Evolutionary conservation across 163 green algal genomes (phyloP).

Genomic region (Prototheca wickerhamii): DNA sequence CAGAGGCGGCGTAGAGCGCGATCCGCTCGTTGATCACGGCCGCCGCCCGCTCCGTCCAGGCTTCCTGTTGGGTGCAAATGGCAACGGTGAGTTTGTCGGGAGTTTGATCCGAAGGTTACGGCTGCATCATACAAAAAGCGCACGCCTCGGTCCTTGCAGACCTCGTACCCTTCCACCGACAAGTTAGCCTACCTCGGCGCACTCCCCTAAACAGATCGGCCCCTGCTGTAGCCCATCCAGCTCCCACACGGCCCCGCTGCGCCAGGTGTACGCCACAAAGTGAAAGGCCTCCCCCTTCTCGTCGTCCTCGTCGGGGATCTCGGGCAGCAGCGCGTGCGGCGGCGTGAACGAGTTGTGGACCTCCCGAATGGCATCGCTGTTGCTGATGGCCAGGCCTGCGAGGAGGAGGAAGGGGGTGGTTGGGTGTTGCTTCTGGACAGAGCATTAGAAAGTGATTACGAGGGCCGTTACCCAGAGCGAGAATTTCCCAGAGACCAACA

Average conservation of each 20-base stretch:
- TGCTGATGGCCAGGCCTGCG: conserved; percentile 85
- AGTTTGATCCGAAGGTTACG: no score
- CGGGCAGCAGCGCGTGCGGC: conserved; percentile 77
- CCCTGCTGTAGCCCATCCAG: conserved; percentile 93
- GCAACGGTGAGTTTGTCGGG: no score
- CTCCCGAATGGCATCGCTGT: conserved; percentile 79
- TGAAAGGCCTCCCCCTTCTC: conserved; percentile 71
- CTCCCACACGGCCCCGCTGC: conserved; percentile 81
- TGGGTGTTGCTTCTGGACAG: background rate
- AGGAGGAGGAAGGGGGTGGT: background rate
- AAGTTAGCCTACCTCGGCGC: conserved; percentile 40
- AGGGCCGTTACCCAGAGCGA: no score
- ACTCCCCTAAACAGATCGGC: conserved; percentile 71
- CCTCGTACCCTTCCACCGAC: no score
- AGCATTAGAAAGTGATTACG: no score
- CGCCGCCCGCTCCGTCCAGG: conserved; percentile 65
- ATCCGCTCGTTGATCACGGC: conserved; percentile 76
- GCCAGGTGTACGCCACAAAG: conserved; percentile 86
- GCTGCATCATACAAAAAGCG: no score
- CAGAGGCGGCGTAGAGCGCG: conserved; percentile 65
- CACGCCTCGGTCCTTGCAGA: no score
- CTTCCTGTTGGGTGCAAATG: conserved; percentile 32
- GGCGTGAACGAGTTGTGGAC: conserved; percentile 94
- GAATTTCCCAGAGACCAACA: background rate
- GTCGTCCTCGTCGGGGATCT: conserved; percentile 43